Evolutionary conservation across 352 stramenopile genomes (phyloP), one percentile per base, ranked within the genome.

Genomic region (Paralagenidium karlingii): DNA sequence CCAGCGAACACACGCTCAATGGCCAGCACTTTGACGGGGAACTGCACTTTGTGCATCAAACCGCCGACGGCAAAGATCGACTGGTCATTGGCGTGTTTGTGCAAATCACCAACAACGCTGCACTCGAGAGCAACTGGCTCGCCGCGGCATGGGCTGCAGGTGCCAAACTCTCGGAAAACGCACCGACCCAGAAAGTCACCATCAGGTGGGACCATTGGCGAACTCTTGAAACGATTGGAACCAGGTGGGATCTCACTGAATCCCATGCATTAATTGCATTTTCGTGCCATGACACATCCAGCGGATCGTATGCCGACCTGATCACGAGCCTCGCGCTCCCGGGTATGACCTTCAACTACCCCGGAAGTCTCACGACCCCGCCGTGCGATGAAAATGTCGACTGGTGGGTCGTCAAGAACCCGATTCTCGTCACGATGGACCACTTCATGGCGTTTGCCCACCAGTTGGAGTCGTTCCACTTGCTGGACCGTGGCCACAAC

Each of bases 341-440:
- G 9, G 38, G 45, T 11, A 18, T 15, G 0, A 21, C 34, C 4
- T 53, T 48, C 39, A 47, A 76, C 54, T 78, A 81, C 52, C 51
- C 45, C 15, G 67, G 67, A 18, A 76, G 61, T 19, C 44, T 81
- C 11, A 81, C 67, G 12, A 78, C 67, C 19, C 67, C 67, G 8
- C 58, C 58, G 21, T 81, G 67, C 51, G 66, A 44, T 26, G 67
- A 78, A 50, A 58, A 62, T 33, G 67, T 78, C 12, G 58, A 67
- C 50, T 81, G 63, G 61, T 78, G 58, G 67, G 55, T 81, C 32
- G 52, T 78, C 34, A 68, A 51, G 29, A 44, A 36, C 34, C 44
- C 50, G 3, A 16, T 53, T 6, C 9, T 24, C 6, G 25, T 58
- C 15, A 38, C 45, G 9, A 12, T 21, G n/a, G 16, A 10, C 2